A percentile compares a stretch with the other conserved stretches of the same genome.
These are phyloP conservation scores for Xylariales sp. DNA, from an alignment of 2,329 filamentous ascomycete species.

Conservation along the genomic window DNA sequence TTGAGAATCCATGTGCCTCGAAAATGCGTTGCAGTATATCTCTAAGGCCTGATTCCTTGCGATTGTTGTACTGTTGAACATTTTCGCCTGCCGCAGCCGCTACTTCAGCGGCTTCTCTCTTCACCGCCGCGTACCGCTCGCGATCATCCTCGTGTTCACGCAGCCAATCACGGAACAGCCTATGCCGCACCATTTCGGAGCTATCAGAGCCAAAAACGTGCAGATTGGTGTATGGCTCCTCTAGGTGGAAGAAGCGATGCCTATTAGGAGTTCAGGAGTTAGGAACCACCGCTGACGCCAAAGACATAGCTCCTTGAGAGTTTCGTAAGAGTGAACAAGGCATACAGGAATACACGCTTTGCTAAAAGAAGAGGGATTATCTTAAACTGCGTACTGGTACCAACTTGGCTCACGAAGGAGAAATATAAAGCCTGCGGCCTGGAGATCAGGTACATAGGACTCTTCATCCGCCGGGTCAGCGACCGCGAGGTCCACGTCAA, in stretches of 20 bases:
- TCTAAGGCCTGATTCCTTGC: constrained; percentile 29
- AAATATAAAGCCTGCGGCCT: constrained; percentile 34
- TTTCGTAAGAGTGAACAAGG: background rate
- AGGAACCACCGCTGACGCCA: background rate
- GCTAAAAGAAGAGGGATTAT: background rate
- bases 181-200: constrained; percentile 30
- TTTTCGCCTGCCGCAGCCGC: constrained; percentile 22
- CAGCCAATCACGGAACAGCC: constrained; percentile 37
- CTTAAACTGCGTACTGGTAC: constrained; percentile 19
- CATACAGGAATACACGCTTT: background rate
- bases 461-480: constrained; percentile 30
- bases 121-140: constrained; percentile 19
- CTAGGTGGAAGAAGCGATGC: constrained; percentile 35
- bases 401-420: constrained; percentile 32
- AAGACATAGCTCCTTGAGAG: background rate
- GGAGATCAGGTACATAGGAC: constrained; percentile 32
- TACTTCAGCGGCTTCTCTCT: constrained; percentile 28
- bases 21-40: constrained; percentile 36
- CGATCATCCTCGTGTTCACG: constrained; percentile 35
- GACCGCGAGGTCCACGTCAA: constrained; percentile 36
- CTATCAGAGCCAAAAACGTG: constrained; percentile 33
- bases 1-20: constrained; percentile 30
- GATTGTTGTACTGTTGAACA: constrained; percentile 21
- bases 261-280: background rate
- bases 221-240: constrained; percentile 31